Percentiles rank a stretch among this genome's conserved stretches.
phyloP scores from a whole-genome alignment of 768 basidiomycete genomes.

The Pulveroboletus sp. region DNA sequence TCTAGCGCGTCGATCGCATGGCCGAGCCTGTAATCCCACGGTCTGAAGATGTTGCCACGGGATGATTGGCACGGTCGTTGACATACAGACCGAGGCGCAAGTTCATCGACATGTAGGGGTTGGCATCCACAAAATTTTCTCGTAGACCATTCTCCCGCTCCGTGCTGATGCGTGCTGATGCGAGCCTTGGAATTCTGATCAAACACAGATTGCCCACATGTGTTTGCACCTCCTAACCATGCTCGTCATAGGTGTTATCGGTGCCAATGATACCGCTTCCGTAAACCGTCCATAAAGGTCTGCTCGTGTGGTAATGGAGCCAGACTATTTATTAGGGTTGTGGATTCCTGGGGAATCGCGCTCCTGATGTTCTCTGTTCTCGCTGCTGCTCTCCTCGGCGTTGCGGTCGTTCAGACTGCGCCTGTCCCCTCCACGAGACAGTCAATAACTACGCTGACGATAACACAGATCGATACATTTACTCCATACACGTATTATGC shows the following conservation, averaged over 20 bases:
- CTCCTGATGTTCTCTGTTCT: constrained; percentile 16
- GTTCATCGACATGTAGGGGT: too few species aligned
- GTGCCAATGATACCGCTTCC: constrained; percentile 1
- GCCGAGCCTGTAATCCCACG: too few species aligned
- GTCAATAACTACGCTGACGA: constrained; percentile 36
- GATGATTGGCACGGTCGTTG: too few species aligned
- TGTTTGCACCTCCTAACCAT: neutral
- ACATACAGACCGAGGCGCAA: too few species aligned
- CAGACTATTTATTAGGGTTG: too few species aligned
- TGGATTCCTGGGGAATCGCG: neutral
- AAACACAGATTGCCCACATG: too few species aligned
- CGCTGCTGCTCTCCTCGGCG: constrained; percentile 13
- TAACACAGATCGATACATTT: constrained; percentile 39
- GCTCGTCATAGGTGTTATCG: constrained; percentile 8
- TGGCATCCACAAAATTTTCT: too few species aligned
- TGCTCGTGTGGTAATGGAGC: neutral
- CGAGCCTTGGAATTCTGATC: too few species aligned
- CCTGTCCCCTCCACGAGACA: constrained; percentile 31
- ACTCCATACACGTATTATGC: constrained; percentile 49
- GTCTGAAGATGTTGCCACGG: too few species aligned
- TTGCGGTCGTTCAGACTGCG: constrained; percentile 9
- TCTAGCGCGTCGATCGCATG: too few species aligned
- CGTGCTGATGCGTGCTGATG: too few species aligned
- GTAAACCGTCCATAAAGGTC: neutral
- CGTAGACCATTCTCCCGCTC: too few species aligned